A percentile compares a stretch with the other conserved stretches of the same genome.
phyloP scores from a whole-genome alignment of 2,329 filamentous ascomycete genomes.

The Fulvia fulva region DNA sequence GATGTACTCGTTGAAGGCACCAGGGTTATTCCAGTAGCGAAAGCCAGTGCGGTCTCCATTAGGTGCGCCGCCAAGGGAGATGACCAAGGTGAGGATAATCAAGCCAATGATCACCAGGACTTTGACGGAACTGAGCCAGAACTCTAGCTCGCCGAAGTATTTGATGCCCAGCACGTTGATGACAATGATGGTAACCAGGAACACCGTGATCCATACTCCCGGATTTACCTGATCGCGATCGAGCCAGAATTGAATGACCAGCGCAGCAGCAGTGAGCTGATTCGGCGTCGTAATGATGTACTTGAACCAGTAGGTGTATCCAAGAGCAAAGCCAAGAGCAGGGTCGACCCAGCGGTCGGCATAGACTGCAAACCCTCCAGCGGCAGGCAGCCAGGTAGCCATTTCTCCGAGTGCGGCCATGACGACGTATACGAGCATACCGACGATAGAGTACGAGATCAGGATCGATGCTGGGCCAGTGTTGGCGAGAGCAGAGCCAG shows the following conservation, averaged over 20 bases:
- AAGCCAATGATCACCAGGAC: constrained; percentile 45
- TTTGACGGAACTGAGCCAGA: constrained; percentile 47
- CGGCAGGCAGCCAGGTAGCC: constrained; percentile 75
- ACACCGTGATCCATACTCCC: constrained; percentile 63
- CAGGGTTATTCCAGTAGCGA: constrained; percentile 42
- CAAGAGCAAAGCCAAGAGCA: constrained; percentile 73
- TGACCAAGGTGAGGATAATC: constrained; percentile 40
- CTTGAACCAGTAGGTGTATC: constrained; percentile 54
- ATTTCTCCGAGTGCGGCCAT: constrained; percentile 82
- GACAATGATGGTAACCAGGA: constrained; percentile 40
- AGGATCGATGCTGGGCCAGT: constrained; percentile 62
- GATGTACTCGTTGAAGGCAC: constrained; percentile 43
- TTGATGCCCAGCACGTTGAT: constrained; percentile 60
- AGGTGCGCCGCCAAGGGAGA: constrained; percentile 29
- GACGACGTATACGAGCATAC: constrained; percentile 71
- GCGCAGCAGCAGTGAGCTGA: constrained; percentile 72
- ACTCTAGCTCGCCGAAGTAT: constrained; percentile 49
- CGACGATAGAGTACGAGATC: constrained; percentile 67
- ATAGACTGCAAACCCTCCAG: constrained; percentile 77
- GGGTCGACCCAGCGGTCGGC: constrained; percentile 75
- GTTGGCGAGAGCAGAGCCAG: constrained; percentile 48
- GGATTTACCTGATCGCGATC: constrained; percentile 35
- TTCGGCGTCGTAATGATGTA: constrained; percentile 86
- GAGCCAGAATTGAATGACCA: constrained; percentile 78
- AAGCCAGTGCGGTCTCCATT: constrained; percentile 38